phyloP scores from a whole-genome alignment of 2,329 filamentous ascomycete species.

The Colletotrichum sp. region DNA sequence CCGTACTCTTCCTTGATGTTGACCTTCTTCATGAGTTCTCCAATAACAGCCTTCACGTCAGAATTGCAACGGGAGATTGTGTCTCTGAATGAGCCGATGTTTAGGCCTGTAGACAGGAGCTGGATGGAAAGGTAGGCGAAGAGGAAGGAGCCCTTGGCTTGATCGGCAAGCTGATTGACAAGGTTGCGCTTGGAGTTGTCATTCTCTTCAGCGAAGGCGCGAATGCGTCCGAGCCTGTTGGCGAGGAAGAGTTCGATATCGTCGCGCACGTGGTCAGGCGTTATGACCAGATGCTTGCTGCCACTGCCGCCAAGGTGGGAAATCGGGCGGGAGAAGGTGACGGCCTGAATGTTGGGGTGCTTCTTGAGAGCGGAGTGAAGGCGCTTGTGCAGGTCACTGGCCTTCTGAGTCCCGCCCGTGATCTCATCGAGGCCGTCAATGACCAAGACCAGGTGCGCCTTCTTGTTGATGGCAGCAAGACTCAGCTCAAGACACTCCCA shows the following conservation, averaged over 20 bases:
- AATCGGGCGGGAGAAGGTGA: slow-evolving; percentile 39
- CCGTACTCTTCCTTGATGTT: slow-evolving; percentile 24
- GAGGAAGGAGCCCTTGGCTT: slow-evolving; percentile 40
- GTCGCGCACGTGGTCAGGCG: slow-evolving; percentile 32
- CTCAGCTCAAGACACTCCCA: slow-evolving; percentile 39
- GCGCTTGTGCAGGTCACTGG: slow-evolving; percentile 30
- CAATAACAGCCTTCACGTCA: slow-evolving; percentile 27
- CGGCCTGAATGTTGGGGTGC: slow-evolving; percentile 30
- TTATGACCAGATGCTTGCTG: slow-evolving; percentile 35
- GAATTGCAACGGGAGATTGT: slow-evolving; percentile 25
- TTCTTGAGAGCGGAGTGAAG: slow-evolving; percentile 33
- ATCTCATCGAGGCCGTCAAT: slow-evolving; percentile 43
- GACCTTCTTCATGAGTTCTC: slow-evolving; percentile 28
- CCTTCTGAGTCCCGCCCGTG: slow-evolving; percentile 25
- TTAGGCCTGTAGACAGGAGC: slow-evolving; percentile 24
- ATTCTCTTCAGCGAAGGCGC: slow-evolving; percentile 19
- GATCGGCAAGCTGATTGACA: slow-evolving; percentile 31
- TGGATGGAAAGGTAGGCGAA: slow-evolving; percentile 39
- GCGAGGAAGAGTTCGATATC: slow-evolving; percentile 37
- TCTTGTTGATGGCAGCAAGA: slow-evolving; percentile 32
- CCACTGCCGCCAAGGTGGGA: slow-evolving; percentile 32
- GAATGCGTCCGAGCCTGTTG: slow-evolving; percentile 25
- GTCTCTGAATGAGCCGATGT: slow-evolving; percentile 27
- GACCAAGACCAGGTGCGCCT: slow-evolving; percentile 35
- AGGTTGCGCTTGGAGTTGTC: slow-evolving; percentile 24